These are phyloP conservation scores for Dorcoceras hygrometricum DNA, from an alignment of 257 asterid species.

Conservation along the genomic window DNA sequence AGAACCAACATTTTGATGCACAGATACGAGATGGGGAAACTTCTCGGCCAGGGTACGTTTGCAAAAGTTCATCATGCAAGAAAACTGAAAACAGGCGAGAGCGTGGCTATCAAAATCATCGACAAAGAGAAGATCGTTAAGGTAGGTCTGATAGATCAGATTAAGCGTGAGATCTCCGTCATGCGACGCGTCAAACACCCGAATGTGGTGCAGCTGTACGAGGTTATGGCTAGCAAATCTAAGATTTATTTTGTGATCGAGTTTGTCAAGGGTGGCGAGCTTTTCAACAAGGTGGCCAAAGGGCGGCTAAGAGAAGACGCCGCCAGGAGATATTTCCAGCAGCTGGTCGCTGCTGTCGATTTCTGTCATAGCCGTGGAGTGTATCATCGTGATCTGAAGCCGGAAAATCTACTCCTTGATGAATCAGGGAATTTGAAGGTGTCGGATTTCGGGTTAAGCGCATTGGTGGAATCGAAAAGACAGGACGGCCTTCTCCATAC, in stretches of 20 bases:
- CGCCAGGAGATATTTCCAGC: constrained; percentile 59
- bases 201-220: constrained; percentile 50
- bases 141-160: constrained; percentile 47
- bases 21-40: constrained; percentile 69
- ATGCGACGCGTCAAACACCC: constrained; percentile 56
- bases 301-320: constrained; percentile 55
- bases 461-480: constrained; percentile 59
- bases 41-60: constrained; percentile 64
- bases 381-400: constrained; percentile 57
- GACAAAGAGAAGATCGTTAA: constrained; percentile 54
- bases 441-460: constrained; percentile 85
- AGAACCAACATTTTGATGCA: constrained; percentile 64
- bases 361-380: constrained; percentile 65
- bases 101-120: constrained; percentile 52
- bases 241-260: constrained; percentile 59
- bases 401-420: constrained; percentile 81
- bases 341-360: constrained; percentile 50
- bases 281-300: constrained; percentile 60
- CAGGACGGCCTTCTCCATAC: constrained; percentile 91
- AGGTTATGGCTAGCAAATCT: constrained; percentile 61
- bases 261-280: constrained; percentile 59
- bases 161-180: constrained; percentile 65
- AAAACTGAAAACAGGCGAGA: constrained; percentile 45
- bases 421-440: constrained; percentile 69
- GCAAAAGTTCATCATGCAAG: constrained; percentile 60